phyloP scores from a whole-genome alignment of 148 eudicot genomes.

The Arctostaphylos glauca region DNA sequence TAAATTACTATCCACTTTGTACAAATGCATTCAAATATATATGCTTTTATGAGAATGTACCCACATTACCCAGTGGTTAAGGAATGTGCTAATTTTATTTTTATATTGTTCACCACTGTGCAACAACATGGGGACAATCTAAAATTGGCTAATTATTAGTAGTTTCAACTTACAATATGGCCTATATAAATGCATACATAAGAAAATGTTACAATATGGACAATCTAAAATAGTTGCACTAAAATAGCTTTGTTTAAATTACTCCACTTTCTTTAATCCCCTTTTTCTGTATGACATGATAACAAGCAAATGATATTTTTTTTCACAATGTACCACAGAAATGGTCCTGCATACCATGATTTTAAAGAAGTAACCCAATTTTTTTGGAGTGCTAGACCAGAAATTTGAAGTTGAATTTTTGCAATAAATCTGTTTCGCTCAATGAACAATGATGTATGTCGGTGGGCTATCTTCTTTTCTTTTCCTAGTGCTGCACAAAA shows the following conservation, averaged over 20 bases:
- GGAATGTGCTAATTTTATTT: too few relatives aligned
- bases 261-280: neutral
- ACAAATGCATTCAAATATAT: too few relatives aligned
- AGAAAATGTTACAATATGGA: neutral
- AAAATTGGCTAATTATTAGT: neutral
- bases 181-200: neutral
- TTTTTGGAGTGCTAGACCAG: neutral
- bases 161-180: neutral
- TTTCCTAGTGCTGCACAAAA: neutral
- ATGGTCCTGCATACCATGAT: neutral
- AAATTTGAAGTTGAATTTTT: neutral
- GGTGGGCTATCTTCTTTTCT: neutral
- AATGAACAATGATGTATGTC: neutral
- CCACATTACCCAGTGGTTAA: too few relatives aligned
- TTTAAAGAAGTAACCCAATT: neutral
- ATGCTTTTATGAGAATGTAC: too few relatives aligned
- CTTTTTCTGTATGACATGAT: neutral
- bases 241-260: neutral
- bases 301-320: neutral
- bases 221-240: neutral
- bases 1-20: too few relatives aligned
- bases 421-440: neutral
- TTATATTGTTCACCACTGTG: neutral
- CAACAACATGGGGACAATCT: neutral
- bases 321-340: neutral